These are phyloP conservation scores for Jamesozyma jinghongensis DNA, from an alignment of 805 yeast genomes.

Conservation along the genomic window DNA sequence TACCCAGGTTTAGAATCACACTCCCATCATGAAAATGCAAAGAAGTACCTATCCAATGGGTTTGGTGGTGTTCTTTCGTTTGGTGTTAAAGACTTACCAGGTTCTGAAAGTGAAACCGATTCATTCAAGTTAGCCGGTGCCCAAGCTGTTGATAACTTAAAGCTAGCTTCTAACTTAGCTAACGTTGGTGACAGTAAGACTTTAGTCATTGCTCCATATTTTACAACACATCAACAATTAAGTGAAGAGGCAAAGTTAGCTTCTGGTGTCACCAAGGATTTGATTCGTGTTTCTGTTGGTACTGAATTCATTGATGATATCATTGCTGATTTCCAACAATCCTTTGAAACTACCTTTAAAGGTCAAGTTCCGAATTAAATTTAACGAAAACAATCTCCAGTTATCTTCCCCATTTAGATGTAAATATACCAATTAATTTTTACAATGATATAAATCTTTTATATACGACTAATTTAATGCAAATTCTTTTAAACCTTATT, in stretches of 20 bases:
- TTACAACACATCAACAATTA: constrained; percentile 92
- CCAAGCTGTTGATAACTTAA: constrained; percentile 70
- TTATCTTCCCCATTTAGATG: too few species aligned
- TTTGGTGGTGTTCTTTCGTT: constrained; percentile 85
- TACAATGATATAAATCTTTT: too few species aligned
- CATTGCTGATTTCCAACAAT: constrained; percentile 78
- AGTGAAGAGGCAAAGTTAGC: constrained; percentile 67
- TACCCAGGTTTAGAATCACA: constrained; percentile 82
- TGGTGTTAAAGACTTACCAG: constrained; percentile 63
- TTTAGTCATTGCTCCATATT: constrained; percentile 90
- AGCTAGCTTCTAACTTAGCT: constrained; percentile 86
- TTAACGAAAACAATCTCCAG: too few species aligned
- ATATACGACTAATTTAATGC: too few species aligned
- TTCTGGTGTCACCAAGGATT: constrained; percentile 82
- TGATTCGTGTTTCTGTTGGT: constrained; percentile 85
- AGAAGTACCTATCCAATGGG: constrained; percentile 70
- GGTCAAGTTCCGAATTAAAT: constrained; percentile 15
- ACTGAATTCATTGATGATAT: constrained; percentile 87
- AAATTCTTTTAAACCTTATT: too few species aligned
- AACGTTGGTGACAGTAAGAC: constrained; percentile 97
- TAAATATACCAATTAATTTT: too few species aligned
- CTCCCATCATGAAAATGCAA: constrained; percentile 70
- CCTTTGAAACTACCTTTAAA: constrained; percentile 47
- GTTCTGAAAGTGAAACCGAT: constrained; percentile 39
- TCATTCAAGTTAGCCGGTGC: constrained; percentile 74